A percentile compares a stretch with the other conserved stretches of the same genome.
These are phyloP conservation scores for Starmerella asiatica DNA, from an alignment of 805 yeast species.

Conservation along the genomic window DNA sequence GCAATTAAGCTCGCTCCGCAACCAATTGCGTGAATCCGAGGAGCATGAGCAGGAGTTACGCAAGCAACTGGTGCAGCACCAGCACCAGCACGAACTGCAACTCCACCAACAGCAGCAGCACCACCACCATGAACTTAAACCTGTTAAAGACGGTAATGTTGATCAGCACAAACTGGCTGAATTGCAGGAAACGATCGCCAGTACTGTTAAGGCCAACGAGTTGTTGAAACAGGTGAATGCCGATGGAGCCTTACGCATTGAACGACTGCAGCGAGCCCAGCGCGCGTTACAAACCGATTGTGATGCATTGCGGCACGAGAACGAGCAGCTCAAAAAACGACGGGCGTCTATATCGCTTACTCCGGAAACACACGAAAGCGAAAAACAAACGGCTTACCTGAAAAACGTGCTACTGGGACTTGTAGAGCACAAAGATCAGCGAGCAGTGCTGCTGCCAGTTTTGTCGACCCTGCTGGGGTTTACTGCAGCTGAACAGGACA, in stretches of 20 bases:
- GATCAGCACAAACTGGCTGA: background rate
- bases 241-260: conserved; percentile 28
- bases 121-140: background rate
- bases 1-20: conserved; percentile 23
- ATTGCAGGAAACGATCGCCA: conserved; percentile 18
- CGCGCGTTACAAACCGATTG: conserved; percentile 26
- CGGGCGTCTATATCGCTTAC: background rate
- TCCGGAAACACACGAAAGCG: conserved; percentile 4
- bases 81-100: background rate
- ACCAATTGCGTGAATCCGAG: conserved; percentile 16
- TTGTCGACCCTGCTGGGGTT: conserved; percentile 59
- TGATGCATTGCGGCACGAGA: conserved; percentile 23
- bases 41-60: conserved; percentile 11
- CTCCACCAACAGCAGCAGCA: background rate
- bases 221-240: conserved; percentile 27
- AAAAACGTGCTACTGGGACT: conserved; percentile 86
- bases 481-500: conserved; percentile 56
- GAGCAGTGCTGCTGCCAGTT: conserved; percentile 75
- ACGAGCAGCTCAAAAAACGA: conserved; percentile 9
- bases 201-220: conserved; percentile 23
- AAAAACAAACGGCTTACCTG: conserved; percentile 56
- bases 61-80: conserved; percentile 3
- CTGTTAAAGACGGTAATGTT: background rate
- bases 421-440: conserved; percentile 83
- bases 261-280: conserved; percentile 27